phyloP scores from a whole-genome alignment of 352 stramenopile species.

The Globisporangium echinulatum region DNA sequence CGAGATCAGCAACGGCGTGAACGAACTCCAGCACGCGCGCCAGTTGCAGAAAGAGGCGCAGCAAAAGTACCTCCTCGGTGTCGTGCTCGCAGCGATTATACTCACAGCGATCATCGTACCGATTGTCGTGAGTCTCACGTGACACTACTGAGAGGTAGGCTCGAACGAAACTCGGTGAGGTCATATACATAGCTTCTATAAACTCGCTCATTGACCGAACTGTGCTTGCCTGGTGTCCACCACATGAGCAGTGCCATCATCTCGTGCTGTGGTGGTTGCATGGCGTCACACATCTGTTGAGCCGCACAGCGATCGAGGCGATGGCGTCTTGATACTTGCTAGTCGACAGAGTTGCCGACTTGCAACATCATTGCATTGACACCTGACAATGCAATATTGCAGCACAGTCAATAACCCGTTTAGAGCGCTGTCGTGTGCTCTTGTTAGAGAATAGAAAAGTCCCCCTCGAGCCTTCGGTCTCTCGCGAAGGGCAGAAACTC shows the following conservation, averaged over 20 bases:
- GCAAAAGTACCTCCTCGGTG: slow-evolving; percentile 42
- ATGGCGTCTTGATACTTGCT: no score
- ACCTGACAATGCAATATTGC: no score
- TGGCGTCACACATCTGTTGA: no score
- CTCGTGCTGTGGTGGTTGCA: no score
- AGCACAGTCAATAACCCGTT: no score
- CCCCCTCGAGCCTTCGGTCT: neutral
- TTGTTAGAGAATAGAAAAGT: neutral
- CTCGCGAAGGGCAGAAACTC: neutral
- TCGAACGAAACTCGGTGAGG: neutral
- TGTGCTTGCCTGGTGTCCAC: no score
- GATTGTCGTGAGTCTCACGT: slow-evolving; percentile 34
- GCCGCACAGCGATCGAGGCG: no score
- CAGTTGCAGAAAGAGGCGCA: slow-evolving; percentile 53
- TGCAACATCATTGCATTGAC: no score
- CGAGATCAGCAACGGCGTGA: slow-evolving; percentile 67
- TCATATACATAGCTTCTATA: neutral
- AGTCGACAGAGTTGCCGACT: no score
- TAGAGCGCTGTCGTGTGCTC: no score
- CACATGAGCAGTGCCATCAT: no score
- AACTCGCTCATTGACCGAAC: no score
- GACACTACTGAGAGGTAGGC: neutral
- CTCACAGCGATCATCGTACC: slow-evolving; percentile 41
- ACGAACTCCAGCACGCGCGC: slow-evolving; percentile 56
- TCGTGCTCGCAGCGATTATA: slow-evolving; percentile 7